Percentiles rank a stretch among this genome's conserved stretches.
Evolutionary conservation across 352 stramenopile species (phyloP).

Genomic region (Pythium angustatum): DNA sequence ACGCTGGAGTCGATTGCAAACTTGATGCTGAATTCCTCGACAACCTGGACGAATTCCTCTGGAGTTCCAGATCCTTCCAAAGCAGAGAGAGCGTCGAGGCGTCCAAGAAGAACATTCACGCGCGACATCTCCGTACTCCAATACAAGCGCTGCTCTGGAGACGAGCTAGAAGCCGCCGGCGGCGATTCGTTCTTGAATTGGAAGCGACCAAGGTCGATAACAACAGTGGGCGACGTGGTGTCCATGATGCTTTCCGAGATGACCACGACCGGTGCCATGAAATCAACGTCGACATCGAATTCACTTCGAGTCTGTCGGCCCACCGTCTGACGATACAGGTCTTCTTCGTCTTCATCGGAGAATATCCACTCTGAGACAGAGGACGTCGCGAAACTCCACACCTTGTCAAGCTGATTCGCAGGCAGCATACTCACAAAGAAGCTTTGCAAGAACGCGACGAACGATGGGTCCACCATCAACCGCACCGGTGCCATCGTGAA

Average conservation of each 20-base stretch:
- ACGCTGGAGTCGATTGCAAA: constrained; percentile 53
- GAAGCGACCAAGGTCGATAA: constrained; percentile 74
- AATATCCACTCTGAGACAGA: constrained; percentile 85
- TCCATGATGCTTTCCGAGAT: constrained; percentile 55
- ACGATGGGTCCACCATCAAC: constrained; percentile 70
- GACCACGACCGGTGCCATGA: constrained; percentile 76
- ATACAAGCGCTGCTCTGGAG: constrained; percentile 33
- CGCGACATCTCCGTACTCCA: constrained; percentile 66
- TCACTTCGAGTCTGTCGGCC: constrained; percentile 29
- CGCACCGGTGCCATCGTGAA: constrained; percentile 62
- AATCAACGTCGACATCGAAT: constrained; percentile 73
- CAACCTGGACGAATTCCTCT: constrained; percentile 41
- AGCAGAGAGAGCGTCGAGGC: constrained; percentile 33
- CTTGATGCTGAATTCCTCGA: constrained; percentile 62
- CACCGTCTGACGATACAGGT: constrained; percentile 32
- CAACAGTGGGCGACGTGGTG: constrained; percentile 41
- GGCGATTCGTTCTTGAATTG: constrained; percentile 52
- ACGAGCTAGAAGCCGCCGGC: constrained; percentile 8
- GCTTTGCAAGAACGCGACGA: constrained; percentile 62
- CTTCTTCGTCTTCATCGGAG: constrained; percentile 53
- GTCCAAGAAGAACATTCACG: constrained; percentile 60
- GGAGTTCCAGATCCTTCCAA: neutral
- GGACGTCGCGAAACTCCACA: constrained; percentile 81
- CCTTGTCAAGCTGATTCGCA: constrained; percentile 69
- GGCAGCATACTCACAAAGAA: constrained; percentile 74